Conservation (phyloP, 495 filamentous ascomycete genomes). For the Trypethelium eluteriae region DNA sequence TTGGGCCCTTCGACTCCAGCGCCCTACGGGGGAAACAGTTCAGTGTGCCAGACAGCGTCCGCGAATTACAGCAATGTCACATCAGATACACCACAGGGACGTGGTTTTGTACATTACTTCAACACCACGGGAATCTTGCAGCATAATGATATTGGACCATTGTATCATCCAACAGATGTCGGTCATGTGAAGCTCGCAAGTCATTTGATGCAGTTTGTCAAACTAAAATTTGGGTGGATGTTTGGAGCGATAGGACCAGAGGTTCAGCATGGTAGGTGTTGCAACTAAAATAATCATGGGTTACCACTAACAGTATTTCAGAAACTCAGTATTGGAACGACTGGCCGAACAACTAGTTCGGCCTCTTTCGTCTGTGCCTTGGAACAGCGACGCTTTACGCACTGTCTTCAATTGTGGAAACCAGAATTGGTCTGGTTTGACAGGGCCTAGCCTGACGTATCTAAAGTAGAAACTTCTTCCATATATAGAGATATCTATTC, state of each 20-base stretch:
- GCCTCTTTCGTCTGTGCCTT: not conserved
- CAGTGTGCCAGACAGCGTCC: conserved; percentile 34
- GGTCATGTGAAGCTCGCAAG: conserved; percentile 62
- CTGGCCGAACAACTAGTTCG: conserved; percentile 4
- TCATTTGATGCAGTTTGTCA: conserved; percentile 53
- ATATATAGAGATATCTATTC: no score
- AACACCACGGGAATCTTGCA: conserved; percentile 60
- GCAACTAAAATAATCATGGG: no score
- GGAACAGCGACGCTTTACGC: no score
- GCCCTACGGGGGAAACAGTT: conserved; percentile 38
- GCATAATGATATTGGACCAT: conserved; percentile 60
- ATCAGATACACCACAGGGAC: conserved; percentile 30
- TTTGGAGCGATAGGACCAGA: conserved; percentile 52
- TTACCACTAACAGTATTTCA: not conserved
- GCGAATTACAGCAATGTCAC: conserved; percentile 32
- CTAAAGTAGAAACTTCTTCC: no score
- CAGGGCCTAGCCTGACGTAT: no score
- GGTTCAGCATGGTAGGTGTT: conserved; percentile 45
- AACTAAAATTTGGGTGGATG: conserved; percentile 52
- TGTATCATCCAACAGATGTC: conserved; percentile 58
- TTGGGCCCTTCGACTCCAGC: conserved; percentile 28
- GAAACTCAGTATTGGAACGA: conserved; percentile 6
- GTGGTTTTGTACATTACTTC: conserved; percentile 60
- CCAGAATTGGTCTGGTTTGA: no score
- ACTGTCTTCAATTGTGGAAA: no score